Conservation (phyloP, 2,329 filamentous ascomycete genomes). For the Aspergillus spinulosporus region DNA sequence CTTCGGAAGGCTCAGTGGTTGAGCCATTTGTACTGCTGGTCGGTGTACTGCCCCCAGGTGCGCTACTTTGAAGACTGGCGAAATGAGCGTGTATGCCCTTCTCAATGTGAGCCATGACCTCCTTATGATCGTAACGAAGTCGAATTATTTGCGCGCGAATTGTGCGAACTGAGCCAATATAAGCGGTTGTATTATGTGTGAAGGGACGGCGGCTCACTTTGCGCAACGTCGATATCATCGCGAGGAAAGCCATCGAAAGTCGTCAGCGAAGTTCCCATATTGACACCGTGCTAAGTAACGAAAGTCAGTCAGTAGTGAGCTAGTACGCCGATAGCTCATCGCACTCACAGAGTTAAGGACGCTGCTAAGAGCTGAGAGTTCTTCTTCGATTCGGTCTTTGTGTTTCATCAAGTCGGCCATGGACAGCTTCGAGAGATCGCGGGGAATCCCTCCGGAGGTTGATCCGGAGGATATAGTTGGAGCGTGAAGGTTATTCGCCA, state of each 20-base stretch:
- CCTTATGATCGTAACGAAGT: constrained; percentile 90
- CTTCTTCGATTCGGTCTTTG: constrained; percentile 81
- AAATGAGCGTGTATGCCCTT: constrained; percentile 87
- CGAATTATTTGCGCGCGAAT: constrained; percentile 86
- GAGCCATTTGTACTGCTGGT: constrained; percentile 28
- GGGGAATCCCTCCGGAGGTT: constrained; percentile 58
- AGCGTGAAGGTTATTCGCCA: constrained; percentile 66
- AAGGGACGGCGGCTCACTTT: constrained; percentile 61
- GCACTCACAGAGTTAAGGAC: constrained; percentile 80
- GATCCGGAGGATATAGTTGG: constrained; percentile 78
- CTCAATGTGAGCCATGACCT: constrained; percentile 80
- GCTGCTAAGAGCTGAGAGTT: constrained; percentile 78
- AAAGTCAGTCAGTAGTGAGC: constrained; percentile 19
- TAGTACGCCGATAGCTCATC: constrained; percentile 7
- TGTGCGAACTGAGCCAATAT: constrained; percentile 69
- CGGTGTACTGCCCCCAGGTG: constrained; percentile 37
- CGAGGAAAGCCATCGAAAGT: constrained; percentile 91
- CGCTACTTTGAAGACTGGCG: constrained; percentile 61
- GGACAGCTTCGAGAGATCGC: constrained; percentile 66
- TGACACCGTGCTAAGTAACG: constrained; percentile 72
- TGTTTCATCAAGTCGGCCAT: constrained; percentile 78
- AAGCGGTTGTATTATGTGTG: constrained; percentile 15
- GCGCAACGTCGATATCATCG: constrained; percentile 90
- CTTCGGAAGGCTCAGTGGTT: constrained; percentile 24
- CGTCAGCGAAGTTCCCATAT: constrained; percentile 84